A percentile compares a stretch with the other conserved stretches of the same genome.
Conservation (phyloP, 2,329 filamentous ascomycete genomes). For the Xylaria sp. region DNA sequence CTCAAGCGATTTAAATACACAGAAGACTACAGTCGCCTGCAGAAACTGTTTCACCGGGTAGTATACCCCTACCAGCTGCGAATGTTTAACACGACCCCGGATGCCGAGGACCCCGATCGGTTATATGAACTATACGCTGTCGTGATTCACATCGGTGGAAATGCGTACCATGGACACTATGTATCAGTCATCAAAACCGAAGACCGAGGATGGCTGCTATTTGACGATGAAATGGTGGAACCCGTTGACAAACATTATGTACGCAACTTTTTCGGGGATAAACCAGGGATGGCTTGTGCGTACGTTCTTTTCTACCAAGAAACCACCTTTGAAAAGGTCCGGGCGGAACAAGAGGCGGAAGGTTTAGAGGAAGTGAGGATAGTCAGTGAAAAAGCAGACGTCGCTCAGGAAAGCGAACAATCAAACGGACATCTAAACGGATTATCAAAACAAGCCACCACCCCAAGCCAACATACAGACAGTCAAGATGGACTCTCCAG, state of each 20-base stretch:
- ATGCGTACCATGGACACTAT: conserved; percentile 97
- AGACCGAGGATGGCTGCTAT: conserved; percentile 92
- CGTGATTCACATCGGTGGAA: conserved; percentile 94
- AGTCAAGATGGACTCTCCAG: conserved; percentile 60
- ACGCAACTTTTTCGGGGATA: conserved; percentile 95
- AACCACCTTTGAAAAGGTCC: conserved; percentile 70
- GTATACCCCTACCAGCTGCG: conserved; percentile 97
- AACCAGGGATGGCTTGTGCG: conserved; percentile 86
- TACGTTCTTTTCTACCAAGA: conserved; percentile 99
- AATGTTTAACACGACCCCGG: conserved; percentile 96
- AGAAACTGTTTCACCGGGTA: conserved; percentile 96
- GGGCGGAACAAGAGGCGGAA: conserved; percentile 83
- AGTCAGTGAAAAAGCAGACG: conserved; percentile 61
- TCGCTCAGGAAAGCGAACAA: conserved; percentile 56
- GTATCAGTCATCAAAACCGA: conserved; percentile 98
- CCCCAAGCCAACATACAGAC: conserved; percentile 52
- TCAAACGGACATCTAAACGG: conserved; percentile 49
- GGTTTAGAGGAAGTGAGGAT: conserved; percentile 67
- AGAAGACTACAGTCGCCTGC: conserved; percentile 88
- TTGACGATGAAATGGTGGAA: conserved; percentile 98
- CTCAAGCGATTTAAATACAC: conserved; percentile 98
- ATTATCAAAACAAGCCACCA: conserved; percentile 57
- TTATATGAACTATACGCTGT: conserved; percentile 97
- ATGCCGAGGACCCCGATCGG: conserved; percentile 89
- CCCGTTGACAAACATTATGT: conserved; percentile 97